These are phyloP conservation scores for Berkeleyomyces basicola DNA, from an alignment of 2,329 filamentous ascomycete species.

Conservation along the genomic window DNA sequence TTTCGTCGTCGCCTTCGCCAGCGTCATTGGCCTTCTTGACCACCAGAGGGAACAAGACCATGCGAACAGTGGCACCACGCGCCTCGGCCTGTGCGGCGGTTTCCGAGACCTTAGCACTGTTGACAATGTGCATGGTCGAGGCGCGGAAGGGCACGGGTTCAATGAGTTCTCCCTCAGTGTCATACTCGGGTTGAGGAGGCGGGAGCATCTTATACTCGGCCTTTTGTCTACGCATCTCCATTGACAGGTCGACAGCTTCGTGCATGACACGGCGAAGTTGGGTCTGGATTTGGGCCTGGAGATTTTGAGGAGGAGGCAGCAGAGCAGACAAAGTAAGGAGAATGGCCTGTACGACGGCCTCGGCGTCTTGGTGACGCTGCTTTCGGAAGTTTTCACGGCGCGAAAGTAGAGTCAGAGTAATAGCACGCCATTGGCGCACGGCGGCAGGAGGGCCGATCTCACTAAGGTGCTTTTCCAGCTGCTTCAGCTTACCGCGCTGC, in stretches of 20 bases:
- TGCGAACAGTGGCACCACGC: slow-evolving; percentile 61
- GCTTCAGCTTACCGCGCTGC: slow-evolving; percentile 93
- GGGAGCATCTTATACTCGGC: slow-evolving; percentile 98
- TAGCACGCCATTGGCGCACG: slow-evolving; percentile 94
- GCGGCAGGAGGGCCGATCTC: slow-evolving; percentile 77
- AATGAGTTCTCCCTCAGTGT: slow-evolving; percentile 75
- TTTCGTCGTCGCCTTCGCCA: slow-evolving; percentile 79
- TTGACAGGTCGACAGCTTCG: slow-evolving; percentile 73
- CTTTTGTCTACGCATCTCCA: slow-evolving; percentile 94
- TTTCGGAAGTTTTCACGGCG: slow-evolving; percentile 62
- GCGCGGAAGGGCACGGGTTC: slow-evolving; percentile 86
- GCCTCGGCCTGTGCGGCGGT: slow-evolving; percentile 67
- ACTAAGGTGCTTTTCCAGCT: slow-evolving; percentile 74
- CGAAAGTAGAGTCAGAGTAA: slow-evolving; percentile 77
- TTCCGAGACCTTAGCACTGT: slow-evolving; percentile 42
- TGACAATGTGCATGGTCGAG: slow-evolving; percentile 65
- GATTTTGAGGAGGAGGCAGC: slow-evolving; percentile 67
- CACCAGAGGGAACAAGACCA: slow-evolving; percentile 90
- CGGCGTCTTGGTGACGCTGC: slow-evolving; percentile 77
- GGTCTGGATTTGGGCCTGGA: slow-evolving; percentile 64
- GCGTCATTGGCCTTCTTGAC: slow-evolving; percentile 88
- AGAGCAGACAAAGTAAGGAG: slow-evolving; percentile 70
- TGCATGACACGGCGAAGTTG: slow-evolving; percentile 77
- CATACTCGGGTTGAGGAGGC: slow-evolving; percentile 85
- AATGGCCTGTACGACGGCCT: slow-evolving; percentile 79